These are phyloP conservation scores for Phytophthora quininea DNA, from an alignment of 352 stramenopile species.

Conservation along the genomic window DNA sequence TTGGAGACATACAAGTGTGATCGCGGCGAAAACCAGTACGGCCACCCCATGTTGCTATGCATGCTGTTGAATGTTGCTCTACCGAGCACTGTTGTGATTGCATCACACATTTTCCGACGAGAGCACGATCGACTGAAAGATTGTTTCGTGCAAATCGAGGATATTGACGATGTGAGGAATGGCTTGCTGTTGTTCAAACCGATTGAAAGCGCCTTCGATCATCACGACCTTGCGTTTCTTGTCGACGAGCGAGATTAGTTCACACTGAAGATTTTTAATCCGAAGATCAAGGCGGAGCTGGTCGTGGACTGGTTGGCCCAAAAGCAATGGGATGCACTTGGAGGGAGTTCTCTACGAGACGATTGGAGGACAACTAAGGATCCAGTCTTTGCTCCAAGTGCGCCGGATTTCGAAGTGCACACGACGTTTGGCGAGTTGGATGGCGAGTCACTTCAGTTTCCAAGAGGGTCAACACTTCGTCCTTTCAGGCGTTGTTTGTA, in stretches of 20 bases:
- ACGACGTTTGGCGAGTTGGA: conserved; percentile 22
- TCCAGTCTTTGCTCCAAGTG: conserved; percentile 13
- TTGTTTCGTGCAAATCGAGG: conserved; percentile 12
- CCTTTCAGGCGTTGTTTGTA: conserved; percentile 15
- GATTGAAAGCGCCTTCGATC: conserved; percentile 21
- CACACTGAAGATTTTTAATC: conserved; percentile 20
- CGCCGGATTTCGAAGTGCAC: conserved; percentile 12
- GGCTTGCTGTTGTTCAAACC: conserved; percentile 22
- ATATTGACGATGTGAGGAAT: conserved; percentile 25
- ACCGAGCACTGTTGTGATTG: conserved; percentile 19
- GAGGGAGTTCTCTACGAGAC: conserved; percentile 6
- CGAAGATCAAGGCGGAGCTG: conserved; percentile 4
- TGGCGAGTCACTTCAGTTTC: conserved; percentile 15
- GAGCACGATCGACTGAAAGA: conserved; percentile 16
- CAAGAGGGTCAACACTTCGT: conserved; percentile 14
- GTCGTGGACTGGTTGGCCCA: conserved; percentile 5
- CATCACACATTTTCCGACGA: conserved; percentile 21
- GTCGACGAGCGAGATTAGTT: conserved; percentile 20
- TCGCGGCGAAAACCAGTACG: conserved; percentile 11
- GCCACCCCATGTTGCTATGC: conserved; percentile 13
- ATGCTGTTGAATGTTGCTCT: conserved; percentile 20
- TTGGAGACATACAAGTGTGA: conserved; percentile 14
- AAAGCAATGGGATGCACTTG: conserved; percentile 9
- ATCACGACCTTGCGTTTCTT: conserved; percentile 17
- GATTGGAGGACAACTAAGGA: conserved; percentile 10